phyloP scores from a whole-genome alignment of 805 yeast genomes.

The Lachancea sp. region DNA sequence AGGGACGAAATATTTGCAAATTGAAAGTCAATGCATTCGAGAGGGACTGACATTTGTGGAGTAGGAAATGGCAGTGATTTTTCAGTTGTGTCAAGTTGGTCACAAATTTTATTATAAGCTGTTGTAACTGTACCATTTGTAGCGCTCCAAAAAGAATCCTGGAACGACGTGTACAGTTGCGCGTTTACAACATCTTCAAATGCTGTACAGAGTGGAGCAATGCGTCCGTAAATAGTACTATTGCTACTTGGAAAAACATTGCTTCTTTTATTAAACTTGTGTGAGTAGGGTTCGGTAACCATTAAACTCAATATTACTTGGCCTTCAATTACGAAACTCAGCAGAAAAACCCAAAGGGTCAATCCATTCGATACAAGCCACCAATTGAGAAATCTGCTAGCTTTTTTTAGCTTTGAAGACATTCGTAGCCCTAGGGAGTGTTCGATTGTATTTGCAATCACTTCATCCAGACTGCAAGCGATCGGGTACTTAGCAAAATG shows the following conservation, averaged over 20 bases:
- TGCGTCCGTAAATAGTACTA: not conserved
- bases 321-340: constrained; percentile 10
- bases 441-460: not conserved
- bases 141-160: constrained; percentile 1
- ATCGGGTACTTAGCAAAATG: not conserved
- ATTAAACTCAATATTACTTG: not conserved
- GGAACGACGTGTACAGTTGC: not conserved
- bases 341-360: constrained; percentile 11
- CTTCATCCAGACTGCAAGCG: not conserved
- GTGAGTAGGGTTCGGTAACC: not conserved
- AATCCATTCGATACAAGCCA: constrained; percentile 16
- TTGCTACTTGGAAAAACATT: too few relatives aligned
- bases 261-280: not conserved
- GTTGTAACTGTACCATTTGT: not conserved
- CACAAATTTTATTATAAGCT: not conserved
- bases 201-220: not conserved
- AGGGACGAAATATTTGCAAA: constrained; percentile 1
- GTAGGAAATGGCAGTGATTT: not conserved
- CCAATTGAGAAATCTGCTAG: constrained; percentile 5
- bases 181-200: constrained; percentile 1
- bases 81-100: not conserved
- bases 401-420: not conserved
- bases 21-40: not conserved
- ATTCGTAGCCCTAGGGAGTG: not conserved
- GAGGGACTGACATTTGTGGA: not conserved